These are phyloP conservation scores for Dictyostelium brefeldianum DNA, from an alignment of 78 protist species.

Conservation along the genomic window DNA sequence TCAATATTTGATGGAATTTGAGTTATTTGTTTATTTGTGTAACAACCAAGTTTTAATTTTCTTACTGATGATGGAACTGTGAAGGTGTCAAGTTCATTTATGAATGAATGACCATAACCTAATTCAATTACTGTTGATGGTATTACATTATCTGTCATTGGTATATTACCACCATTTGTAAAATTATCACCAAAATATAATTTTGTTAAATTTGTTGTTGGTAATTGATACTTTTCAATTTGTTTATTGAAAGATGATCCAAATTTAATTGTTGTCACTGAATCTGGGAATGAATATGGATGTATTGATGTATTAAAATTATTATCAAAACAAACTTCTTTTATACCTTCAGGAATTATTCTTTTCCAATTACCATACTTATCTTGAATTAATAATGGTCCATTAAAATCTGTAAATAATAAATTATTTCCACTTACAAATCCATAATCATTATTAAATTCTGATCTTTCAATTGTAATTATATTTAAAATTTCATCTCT, in stretches of 20 bases:
- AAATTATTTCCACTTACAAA: background rate
- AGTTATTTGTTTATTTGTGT: background rate
- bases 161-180: background rate
- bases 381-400: background rate
- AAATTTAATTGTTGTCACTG: background rate
- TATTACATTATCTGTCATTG: background rate
- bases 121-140: background rate
- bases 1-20: background rate
- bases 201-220: background rate
- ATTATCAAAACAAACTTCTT: background rate
- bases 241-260: background rate
- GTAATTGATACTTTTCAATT: background rate
- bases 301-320: background rate
- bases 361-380: background rate
- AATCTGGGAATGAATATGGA: constrained; percentile 1
- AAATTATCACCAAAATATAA: background rate
- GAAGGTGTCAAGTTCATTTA: background rate
- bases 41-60: background rate
- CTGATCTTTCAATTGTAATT: background rate
- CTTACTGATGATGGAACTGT: background rate
- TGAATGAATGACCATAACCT: background rate
- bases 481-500: background rate
- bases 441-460: background rate
- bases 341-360: background rate
- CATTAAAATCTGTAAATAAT: background rate